phyloP scores from a whole-genome alignment of 2,329 filamentous ascomycete species.

The Claviceps capensis region DNA sequence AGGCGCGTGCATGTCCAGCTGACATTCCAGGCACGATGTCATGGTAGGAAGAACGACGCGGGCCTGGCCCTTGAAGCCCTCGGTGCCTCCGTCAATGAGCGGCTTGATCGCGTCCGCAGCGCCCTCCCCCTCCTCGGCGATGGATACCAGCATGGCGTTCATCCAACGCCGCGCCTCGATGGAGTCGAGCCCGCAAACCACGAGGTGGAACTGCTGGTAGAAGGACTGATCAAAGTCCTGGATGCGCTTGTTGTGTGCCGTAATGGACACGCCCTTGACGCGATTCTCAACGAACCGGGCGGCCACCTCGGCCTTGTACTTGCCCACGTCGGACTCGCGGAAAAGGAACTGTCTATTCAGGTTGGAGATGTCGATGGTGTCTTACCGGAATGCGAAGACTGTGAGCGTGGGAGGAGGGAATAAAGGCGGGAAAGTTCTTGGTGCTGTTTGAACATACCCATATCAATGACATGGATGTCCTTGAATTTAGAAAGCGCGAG shows the following conservation, averaged over 20 bases:
- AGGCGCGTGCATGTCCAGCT: slow-evolving; percentile 97
- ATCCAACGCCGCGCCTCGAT: slow-evolving; percentile 98
- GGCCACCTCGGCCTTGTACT: slow-evolving; percentile 85
- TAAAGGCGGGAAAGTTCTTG: neutral
- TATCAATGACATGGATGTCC: slow-evolving; percentile 97
- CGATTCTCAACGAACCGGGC: slow-evolving; percentile 82
- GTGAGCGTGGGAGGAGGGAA: neutral
- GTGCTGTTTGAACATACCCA: slow-evolving; percentile 48
- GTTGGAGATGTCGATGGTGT: slow-evolving; percentile 97
- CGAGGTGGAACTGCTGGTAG: slow-evolving; percentile 91
- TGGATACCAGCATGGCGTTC: slow-evolving; percentile 79
- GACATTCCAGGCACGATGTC: slow-evolving; percentile 94
- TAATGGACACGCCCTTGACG: slow-evolving; percentile 84
- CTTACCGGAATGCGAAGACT: slow-evolving; percentile 26
- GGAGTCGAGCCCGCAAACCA: slow-evolving; percentile 90
- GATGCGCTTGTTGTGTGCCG: slow-evolving; percentile 84
- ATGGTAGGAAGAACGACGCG: slow-evolving; percentile 84
- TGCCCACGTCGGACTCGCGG: slow-evolving; percentile 79
- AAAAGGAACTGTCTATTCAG: slow-evolving; percentile 97
- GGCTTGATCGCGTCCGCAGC: slow-evolving; percentile 73
- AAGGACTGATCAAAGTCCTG: slow-evolving; percentile 95
- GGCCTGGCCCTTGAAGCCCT: slow-evolving; percentile 96
- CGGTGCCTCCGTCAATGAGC: slow-evolving; percentile 89
- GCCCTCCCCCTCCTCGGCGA: slow-evolving; percentile 66
- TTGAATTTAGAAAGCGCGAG: slow-evolving; percentile 90